These are phyloP conservation scores for Powellomyces hirtus DNA, from an alignment of 192 early-diverging fungal species.

Conservation along the genomic window DNA sequence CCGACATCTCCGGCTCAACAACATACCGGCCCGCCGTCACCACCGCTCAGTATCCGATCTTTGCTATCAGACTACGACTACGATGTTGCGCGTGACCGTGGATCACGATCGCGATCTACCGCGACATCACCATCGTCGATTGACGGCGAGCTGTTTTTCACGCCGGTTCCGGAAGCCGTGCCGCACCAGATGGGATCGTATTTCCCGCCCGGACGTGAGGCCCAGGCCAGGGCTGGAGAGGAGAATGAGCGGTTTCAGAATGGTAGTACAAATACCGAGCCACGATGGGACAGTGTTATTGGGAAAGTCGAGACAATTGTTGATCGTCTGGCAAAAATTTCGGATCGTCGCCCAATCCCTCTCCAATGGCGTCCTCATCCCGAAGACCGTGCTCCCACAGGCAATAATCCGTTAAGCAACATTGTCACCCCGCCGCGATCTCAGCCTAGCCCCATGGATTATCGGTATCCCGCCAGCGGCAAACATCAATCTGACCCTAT, in stretches of 20 bases:
- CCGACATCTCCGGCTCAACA: too few relatives aligned
- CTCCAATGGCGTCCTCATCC: neutral
- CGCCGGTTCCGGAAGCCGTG: neutral
- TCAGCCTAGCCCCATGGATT: neutral
- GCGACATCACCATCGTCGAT: neutral
- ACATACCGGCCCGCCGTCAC: too few relatives aligned
- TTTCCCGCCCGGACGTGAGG: neutral
- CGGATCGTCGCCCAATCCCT: neutral
- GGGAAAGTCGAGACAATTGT: neutral
- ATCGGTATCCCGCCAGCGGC: neutral
- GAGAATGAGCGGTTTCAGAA: neutral
- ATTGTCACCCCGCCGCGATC: neutral
- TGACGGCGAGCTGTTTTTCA: neutral
- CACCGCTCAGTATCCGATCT: neutral
- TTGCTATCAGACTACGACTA: neutral
- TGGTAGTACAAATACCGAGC: neutral
- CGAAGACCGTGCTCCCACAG: neutral
- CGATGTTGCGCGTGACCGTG: too few relatives aligned
- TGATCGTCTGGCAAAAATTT: neutral
- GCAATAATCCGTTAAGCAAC: neutral
- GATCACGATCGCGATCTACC: too few relatives aligned
- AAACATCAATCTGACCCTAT: neutral
- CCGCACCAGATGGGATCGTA: neutral
- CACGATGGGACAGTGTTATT: neutral
- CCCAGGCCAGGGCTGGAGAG: neutral